Percentiles rank a stretch among this genome's conserved stretches.
These are phyloP conservation scores for Haberlea rhodopensis DNA, from an alignment of 257 asterid genomes.

Conservation along the genomic window DNA sequence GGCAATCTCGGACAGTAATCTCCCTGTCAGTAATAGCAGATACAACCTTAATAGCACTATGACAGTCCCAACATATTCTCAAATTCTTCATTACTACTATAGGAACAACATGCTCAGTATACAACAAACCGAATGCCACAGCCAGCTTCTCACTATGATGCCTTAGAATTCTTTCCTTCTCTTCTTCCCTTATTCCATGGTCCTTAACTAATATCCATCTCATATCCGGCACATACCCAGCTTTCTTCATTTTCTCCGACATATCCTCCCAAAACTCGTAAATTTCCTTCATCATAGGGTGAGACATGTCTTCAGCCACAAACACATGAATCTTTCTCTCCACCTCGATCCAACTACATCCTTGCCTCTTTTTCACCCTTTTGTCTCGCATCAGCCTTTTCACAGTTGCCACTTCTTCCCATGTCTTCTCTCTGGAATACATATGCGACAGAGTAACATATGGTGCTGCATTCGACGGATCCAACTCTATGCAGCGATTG, in stretches of 20 bases:
- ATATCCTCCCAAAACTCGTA: slow-evolving; percentile 61
- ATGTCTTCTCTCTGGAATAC: slow-evolving; percentile 45
- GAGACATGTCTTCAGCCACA: slow-evolving; percentile 66
- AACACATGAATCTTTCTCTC: slow-evolving; percentile 58
- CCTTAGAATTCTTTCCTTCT: slow-evolving; percentile 39
- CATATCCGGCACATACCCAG: slow-evolving; percentile 50
- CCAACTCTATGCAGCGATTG: slow-evolving; percentile 50
- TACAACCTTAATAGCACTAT: slow-evolving; percentile 52
- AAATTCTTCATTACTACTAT: slow-evolving; percentile 64
- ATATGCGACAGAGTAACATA: slow-evolving; percentile 61
- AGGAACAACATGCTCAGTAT: slow-evolving; percentile 32
- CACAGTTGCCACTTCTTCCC: slow-evolving; percentile 64
- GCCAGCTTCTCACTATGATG: slow-evolving; percentile 78
- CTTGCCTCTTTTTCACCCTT: slow-evolving; percentile 54
- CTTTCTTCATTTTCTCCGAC: slow-evolving; percentile 46
- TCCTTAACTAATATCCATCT: slow-evolving; percentile 43
- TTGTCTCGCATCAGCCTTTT: slow-evolving; percentile 47
- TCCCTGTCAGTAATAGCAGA: slow-evolving; percentile 52
- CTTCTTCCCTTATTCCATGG: slow-evolving; percentile 36
- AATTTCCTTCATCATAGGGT: slow-evolving; percentile 51
- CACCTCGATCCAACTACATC: slow-evolving; percentile 73
- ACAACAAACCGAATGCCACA: slow-evolving; percentile 55
- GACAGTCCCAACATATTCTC: slow-evolving; percentile 75
- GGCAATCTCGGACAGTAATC: slow-evolving; percentile 65
- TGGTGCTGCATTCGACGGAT: slow-evolving; percentile 65